Percentiles rank a stretch among this genome's conserved stretches.
phyloP scores from a whole-genome alignment of 1,284 basidiomycete genomes.

The Cutaneotrichosporon daszewskae region DNA sequence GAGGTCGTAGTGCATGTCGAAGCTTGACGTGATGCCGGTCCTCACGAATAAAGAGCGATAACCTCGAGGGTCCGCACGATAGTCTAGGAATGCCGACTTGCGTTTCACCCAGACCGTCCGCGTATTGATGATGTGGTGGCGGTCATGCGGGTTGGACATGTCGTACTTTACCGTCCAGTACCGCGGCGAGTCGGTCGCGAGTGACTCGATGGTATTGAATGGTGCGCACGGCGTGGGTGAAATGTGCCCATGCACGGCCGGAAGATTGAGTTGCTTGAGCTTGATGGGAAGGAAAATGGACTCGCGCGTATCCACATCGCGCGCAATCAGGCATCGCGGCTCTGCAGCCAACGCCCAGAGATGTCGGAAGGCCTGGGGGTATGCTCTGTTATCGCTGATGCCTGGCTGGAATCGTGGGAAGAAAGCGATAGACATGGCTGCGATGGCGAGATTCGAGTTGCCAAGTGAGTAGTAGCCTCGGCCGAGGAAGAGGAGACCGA shows the following conservation, averaged over 20 bases:
- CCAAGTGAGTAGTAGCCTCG: constrained; percentile 88
- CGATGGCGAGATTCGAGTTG: constrained; percentile 83
- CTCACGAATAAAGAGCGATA: constrained; percentile 77
- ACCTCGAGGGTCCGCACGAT: constrained; percentile 85
- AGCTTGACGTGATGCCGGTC: constrained; percentile 69
- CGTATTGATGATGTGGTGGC: constrained; percentile 61
- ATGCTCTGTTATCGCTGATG: constrained; percentile 81
- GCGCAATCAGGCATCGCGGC: constrained; percentile 81
- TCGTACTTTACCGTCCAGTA: constrained; percentile 90
- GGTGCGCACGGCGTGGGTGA: constrained; percentile 88
- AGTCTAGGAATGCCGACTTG: constrained; percentile 83
- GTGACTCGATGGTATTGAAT: constrained; percentile 67
- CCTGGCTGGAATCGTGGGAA: constrained; percentile 77
- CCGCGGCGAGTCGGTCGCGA: constrained; percentile 81
- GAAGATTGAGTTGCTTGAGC: constrained; percentile 54
- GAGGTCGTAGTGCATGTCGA: constrained; percentile 68
- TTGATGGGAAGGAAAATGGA: constrained; percentile 87
- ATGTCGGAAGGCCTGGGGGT: constrained; percentile 88
- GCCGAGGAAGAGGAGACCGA: constrained; percentile 90
- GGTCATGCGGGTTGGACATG: constrained; percentile 62
- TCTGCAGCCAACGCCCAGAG: constrained; percentile 94
- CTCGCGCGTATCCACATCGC: constrained; percentile 83
- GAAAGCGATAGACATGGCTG: constrained; percentile 80
- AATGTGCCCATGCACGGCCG: constrained; percentile 53
- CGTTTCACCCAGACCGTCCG: constrained; percentile 88